A percentile compares a stretch with the other conserved stretches of the same genome.
These are phyloP conservation scores for Leccinum obscurum DNA, from an alignment of 768 basidiomycete genomes.

Conservation along the genomic window DNA sequence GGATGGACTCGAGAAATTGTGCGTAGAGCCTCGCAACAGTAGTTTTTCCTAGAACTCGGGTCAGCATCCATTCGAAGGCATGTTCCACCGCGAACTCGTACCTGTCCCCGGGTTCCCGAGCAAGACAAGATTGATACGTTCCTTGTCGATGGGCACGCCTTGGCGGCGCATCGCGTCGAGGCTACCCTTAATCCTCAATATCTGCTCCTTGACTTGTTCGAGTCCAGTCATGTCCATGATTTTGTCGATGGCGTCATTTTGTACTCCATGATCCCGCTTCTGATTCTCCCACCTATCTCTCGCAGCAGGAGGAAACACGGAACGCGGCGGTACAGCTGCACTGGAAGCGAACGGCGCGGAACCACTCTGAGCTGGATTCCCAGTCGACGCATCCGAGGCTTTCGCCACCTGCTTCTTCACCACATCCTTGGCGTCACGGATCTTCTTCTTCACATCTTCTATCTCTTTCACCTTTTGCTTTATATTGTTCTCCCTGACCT, in stretches of 20 bases:
- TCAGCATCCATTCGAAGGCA: not conserved
- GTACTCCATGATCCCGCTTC: slow-evolving; percentile 49
- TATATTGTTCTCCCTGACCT: slow-evolving; percentile 43
- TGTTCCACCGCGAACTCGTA: slow-evolving; percentile 26
- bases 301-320: slow-evolving; percentile 36
- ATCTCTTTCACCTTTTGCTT: slow-evolving; percentile 48
- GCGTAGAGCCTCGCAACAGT: slow-evolving; percentile 69
- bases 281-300: slow-evolving; percentile 56
- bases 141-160: slow-evolving; percentile 47
- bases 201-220: slow-evolving; percentile 60
- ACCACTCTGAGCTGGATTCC: slow-evolving; percentile 1
- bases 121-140: slow-evolving; percentile 61
- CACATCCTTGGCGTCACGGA: slow-evolving; percentile 10
- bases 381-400: slow-evolving; percentile 1
- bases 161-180: slow-evolving; percentile 59
- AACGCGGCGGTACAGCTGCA: slow-evolving; percentile 7
- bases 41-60: slow-evolving; percentile 53
- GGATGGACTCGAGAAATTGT: slow-evolving; percentile 57
- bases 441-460: slow-evolving; percentile 31
- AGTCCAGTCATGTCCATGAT: slow-evolving; percentile 73
- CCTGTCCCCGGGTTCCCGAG: slow-evolving; percentile 78
- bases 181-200: slow-evolving; percentile 59
- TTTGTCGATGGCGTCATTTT: slow-evolving; percentile 55
- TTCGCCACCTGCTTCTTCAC: slow-evolving; percentile 14
- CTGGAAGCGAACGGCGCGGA: slow-evolving; percentile 6